Evolutionary conservation across 495 filamentous ascomycete genomes (phyloP), one percentile per base, ranked within the genome.

Genomic region (Talaromyces thailandensis): DNA sequence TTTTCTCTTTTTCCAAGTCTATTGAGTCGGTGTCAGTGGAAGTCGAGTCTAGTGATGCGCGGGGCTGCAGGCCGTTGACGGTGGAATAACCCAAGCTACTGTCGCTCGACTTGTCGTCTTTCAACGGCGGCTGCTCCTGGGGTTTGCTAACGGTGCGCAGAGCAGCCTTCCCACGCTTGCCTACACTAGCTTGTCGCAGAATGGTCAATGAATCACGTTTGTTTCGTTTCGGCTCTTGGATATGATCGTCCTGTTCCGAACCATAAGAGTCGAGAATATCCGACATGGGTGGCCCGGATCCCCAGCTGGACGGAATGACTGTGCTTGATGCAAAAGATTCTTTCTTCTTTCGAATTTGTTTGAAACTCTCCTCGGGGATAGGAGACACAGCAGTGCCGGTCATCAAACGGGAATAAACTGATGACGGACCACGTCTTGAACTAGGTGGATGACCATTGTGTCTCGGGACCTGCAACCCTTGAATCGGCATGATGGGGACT

Each of bases 291-390:
- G 74, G 74, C 3, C 80, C 83, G 29, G 80, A 81, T 40, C 77
- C 81, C 84, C 89, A 93, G 66, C 81, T 86, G 7, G 83, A 81
- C 2, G 92, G 91, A 61, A 95, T 90, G 0, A 84, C 88, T 58
- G 85, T 82, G 71, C 91, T 96, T 6, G 92, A 95, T 7, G 91
- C 91, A 68, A 87, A 89, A 0, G 90, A 93, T 21, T 82, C 84
- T 68, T 87, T 83, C 14, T 84, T 77, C 9, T 67, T 73, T 12
- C 65, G 66, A 1, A 69, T 71, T 50, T 83, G 76, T 32, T 84
- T 78, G 1, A 83, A 79, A 57, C 83, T 80, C 68, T 96, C 92
- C 72, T 97, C 93, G 1, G 86, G 89, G 61, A 97, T 96, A 1
- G 93, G 93, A 7, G 93, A 90, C 5, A 96, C 91, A 61, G 81